Conservation (phyloP, 495 filamentous ascomycete genomes). For the Hypoxylon fragiforme region DNA sequence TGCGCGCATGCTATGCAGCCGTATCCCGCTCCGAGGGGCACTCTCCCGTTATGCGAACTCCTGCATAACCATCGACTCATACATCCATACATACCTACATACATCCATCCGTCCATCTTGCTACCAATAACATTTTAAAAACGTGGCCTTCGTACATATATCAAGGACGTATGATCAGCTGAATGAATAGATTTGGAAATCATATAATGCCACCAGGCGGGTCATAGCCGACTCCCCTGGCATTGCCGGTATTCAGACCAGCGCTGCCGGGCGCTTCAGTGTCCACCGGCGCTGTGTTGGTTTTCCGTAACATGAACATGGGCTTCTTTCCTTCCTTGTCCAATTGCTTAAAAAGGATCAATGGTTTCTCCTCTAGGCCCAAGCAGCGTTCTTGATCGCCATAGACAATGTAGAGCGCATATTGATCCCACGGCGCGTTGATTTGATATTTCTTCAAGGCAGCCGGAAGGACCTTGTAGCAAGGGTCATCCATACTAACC, state of each 20-base stretch:
- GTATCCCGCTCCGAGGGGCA: constrained; percentile 10
- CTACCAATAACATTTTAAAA: background rate
- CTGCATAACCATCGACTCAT: background rate
- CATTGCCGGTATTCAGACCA: constrained; percentile 45
- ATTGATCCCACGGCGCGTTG: constrained; percentile 93
- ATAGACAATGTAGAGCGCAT: constrained; percentile 96
- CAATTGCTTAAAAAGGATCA: constrained; percentile 95
- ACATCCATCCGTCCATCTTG: too few species aligned
- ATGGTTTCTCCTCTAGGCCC: constrained; percentile 85
- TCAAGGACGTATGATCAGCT: background rate
- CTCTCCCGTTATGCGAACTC: constrained; percentile 1
- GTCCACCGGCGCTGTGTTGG: constrained; percentile 50
- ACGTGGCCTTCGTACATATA: constrained; percentile 9
- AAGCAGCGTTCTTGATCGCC: constrained; percentile 96
- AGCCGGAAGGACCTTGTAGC: constrained; percentile 93
- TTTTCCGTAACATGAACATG: constrained; percentile 96
- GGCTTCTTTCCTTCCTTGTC: constrained; percentile 96
- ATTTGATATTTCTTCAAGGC: constrained; percentile 98
- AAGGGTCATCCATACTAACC: constrained; percentile 96
- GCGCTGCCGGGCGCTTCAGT: constrained; percentile 52
- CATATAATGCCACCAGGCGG: constrained; percentile 61
- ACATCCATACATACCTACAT: too few species aligned
- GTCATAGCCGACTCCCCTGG: constrained; percentile 47
- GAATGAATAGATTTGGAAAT: constrained; percentile 13
- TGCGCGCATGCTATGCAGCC: constrained; percentile 32